These are phyloP conservation scores for Hypoxylon sp. DNA, from an alignment of 2,329 filamentous ascomycete genomes.

Conservation along the genomic window DNA sequence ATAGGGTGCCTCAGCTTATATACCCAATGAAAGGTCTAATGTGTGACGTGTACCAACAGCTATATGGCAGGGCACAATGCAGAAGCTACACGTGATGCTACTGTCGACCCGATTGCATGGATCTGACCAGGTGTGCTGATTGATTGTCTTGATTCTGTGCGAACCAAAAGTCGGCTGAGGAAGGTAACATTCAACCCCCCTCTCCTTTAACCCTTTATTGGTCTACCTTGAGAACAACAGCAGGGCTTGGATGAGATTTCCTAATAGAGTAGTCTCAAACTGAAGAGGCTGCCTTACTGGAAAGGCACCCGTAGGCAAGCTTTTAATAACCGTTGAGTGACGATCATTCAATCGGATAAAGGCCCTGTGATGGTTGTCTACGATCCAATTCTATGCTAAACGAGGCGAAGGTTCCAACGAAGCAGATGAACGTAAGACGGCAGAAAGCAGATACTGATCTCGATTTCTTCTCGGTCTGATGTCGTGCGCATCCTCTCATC, in stretches of 20 bases:
- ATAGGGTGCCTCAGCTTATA: slow-evolving; percentile 3
- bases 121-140: too few species aligned
- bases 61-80: not conserved
- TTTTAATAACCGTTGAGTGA: too few species aligned
- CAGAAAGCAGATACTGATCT: not conserved
- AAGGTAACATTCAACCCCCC: too few species aligned
- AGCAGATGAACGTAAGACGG: not conserved
- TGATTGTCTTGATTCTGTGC: too few species aligned
- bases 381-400: not conserved
- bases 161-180: not conserved
- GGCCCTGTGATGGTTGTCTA: not conserved
- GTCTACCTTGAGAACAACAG: too few species aligned
- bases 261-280: too few species aligned
- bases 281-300: too few species aligned
- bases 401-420: not conserved
- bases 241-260: too few species aligned
- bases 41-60: not conserved
- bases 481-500: not conserved
- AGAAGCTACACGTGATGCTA: not conserved
- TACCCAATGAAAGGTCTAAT: not conserved
- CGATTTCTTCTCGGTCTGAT: not conserved
- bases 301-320: too few species aligned
- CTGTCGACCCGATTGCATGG: too few species aligned
- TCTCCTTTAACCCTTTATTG: too few species aligned
- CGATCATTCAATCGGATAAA: too few species aligned